A percentile compares a stretch with the other conserved stretches of the same genome.
These are phyloP conservation scores for Neckera pumila DNA, from an alignment of 225 moss, liverwort and hornwort species.

Conservation along the genomic window DNA sequence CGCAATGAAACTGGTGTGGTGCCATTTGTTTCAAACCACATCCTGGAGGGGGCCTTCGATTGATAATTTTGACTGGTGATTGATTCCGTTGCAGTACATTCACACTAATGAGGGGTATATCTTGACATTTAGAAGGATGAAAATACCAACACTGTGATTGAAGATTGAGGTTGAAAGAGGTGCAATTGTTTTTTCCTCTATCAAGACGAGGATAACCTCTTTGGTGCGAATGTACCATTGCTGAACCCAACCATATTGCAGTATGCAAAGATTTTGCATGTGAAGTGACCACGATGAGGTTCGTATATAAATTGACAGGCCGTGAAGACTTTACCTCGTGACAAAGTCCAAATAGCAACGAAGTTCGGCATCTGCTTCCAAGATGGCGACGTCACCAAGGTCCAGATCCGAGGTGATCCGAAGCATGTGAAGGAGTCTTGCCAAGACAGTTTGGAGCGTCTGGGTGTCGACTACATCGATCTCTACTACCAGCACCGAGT, in stretches of 20 bases:
- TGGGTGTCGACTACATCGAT: not conserved
- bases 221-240: too few relatives aligned
- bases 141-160: too few relatives aligned
- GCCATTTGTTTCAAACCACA: not conserved
- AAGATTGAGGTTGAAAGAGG: not conserved
- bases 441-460: not conserved
- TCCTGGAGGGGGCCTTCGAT: not conserved
- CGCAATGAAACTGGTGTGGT: not conserved
- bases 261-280: not conserved
- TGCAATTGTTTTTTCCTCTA: not conserved
- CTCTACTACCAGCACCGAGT: conserved; percentile 4
- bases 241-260: too few relatives aligned
- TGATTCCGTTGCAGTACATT: not conserved
- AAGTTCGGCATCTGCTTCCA: not conserved
- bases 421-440: not conserved
- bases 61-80: not conserved
- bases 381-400: not conserved
- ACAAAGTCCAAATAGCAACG: not conserved
- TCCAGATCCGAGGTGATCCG: not conserved
- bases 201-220: not conserved
- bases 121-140: not conserved
- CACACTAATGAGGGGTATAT: not conserved
- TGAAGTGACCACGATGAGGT: not conserved
- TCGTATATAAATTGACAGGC: not conserved
- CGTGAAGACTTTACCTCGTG: not conserved